Evolutionary conservation across 768 basidiomycete genomes (phyloP).

Genomic region (Lactarius hengduanensis): DNA sequence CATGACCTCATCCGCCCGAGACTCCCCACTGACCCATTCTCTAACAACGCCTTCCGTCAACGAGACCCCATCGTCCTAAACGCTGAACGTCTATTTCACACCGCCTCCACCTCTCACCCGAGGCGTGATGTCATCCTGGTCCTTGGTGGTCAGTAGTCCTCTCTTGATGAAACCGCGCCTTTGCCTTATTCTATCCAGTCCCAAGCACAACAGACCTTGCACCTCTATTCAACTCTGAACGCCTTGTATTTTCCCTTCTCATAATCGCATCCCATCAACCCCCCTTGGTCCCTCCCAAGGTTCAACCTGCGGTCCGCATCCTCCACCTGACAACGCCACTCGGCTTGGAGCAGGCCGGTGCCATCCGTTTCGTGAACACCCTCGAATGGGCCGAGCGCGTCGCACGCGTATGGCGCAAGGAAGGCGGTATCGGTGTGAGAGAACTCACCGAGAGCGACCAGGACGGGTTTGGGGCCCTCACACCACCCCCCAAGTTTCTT

Average conservation of each 20-base stretch:
- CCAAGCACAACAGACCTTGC: constrained; percentile 33
- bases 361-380: constrained; percentile 38
- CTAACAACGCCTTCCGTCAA: constrained; percentile 26
- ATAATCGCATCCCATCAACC: constrained; percentile 40
- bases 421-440: constrained; percentile 34
- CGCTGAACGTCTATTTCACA: constrained; percentile 30
- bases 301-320: constrained; percentile 37
- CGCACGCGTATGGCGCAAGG: constrained; percentile 39
- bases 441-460: constrained; percentile 32
- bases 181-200: constrained; percentile 6
- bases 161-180: not conserved
- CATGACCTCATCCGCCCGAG: constrained; percentile 37
- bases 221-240: constrained; percentile 37
- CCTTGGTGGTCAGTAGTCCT: constrained; percentile 37
- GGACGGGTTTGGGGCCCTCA: constrained; percentile 31
- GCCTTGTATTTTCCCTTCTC: constrained; percentile 39
- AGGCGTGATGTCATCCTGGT: constrained; percentile 39
- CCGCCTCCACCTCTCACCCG: constrained; percentile 27
- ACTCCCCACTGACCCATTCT: constrained; percentile 40
- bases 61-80: constrained; percentile 35
- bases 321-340: constrained; percentile 38
- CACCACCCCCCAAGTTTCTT: constrained; percentile 31
- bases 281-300: constrained; percentile 32
- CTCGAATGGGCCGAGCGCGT: constrained; percentile 44
- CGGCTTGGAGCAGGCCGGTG: constrained; percentile 36